These are phyloP conservation scores for Eucalyptus urophylla DNA, from an alignment of 345 rosid species.

Conservation along the genomic window DNA sequence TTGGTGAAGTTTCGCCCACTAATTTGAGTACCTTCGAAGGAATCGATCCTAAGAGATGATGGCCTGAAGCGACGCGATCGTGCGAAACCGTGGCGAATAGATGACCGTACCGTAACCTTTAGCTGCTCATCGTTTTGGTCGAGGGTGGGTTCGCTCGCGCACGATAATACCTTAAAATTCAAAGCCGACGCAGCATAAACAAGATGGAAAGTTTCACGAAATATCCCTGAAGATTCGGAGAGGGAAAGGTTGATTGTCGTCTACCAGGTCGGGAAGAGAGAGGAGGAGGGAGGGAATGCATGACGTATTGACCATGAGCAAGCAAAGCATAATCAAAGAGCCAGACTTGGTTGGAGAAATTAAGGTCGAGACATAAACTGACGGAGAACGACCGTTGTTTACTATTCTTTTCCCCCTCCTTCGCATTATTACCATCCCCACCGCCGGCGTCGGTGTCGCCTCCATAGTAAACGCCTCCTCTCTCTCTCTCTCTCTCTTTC, in stretches of 20 bases:
- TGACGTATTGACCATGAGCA: neutral
- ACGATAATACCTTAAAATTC: neutral
- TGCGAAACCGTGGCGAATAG: neutral
- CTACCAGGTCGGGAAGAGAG: neutral
- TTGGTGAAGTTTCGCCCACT: neutral
- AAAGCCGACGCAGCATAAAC: neutral
- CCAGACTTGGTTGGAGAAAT: neutral
- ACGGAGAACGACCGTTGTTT: neutral
- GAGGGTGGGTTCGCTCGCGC: too few relatives aligned
- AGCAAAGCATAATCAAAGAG: neutral
- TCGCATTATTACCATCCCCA: neutral
- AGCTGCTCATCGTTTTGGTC: neutral
- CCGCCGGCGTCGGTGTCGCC: neutral
- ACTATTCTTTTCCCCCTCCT: neutral
- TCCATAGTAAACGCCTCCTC: neutral
- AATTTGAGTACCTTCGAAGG: neutral
- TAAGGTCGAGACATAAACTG: neutral
- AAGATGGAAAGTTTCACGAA: neutral
- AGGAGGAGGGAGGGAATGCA: neutral
- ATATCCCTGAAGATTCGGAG: neutral
- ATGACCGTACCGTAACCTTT: neutral
- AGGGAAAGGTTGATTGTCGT: neutral
- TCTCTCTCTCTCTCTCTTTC: neutral
- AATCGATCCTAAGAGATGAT: neutral
- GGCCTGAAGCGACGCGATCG: neutral